A percentile compares a stretch with the other conserved stretches of the same genome.
Evolutionary conservation across 192 early-diverging fungal species (phyloP).

Genomic region (Ramicandelaber brevisporus): DNA sequence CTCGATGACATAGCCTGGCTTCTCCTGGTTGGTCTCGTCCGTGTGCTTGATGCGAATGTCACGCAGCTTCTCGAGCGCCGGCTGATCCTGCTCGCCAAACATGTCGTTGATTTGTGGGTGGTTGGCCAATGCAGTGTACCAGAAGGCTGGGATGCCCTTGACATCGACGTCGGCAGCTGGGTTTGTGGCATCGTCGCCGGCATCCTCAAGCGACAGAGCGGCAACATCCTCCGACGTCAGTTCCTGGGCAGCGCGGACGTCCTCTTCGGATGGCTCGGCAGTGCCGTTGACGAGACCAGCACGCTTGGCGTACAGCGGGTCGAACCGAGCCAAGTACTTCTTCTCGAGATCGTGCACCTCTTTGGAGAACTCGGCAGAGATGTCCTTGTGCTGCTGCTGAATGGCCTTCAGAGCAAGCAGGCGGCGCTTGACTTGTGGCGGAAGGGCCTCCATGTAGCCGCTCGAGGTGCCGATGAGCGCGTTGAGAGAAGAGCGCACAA

Average conservation of each 20-base stretch:
- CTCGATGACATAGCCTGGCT: conserved; percentile 84
- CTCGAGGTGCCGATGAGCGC: conserved; percentile 54
- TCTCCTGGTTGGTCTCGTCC: conserved; percentile 25
- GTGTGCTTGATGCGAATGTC: conserved; percentile 76
- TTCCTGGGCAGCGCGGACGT: conserved; percentile 36
- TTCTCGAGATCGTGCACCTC: conserved; percentile 90
- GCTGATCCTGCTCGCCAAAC: conserved; percentile 82
- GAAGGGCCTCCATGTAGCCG: conserved; percentile 43
- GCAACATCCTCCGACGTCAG: conserved; percentile 23
- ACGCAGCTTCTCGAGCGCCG: conserved; percentile 59
- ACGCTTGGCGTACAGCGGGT: conserved; percentile 81
- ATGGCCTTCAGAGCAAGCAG: conserved; percentile 67
- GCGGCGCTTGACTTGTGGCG: conserved; percentile 55
- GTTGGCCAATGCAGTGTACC: conserved; percentile 82
- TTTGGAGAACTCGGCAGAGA: conserved; percentile 75
- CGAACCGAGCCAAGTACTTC: conserved; percentile 69
- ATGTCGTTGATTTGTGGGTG: conserved; percentile 49
- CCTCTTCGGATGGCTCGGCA: conserved; percentile 75
- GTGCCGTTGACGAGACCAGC: conserved; percentile 46
- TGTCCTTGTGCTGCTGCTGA: conserved; percentile 60
- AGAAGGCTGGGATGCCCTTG: conserved; percentile 82
- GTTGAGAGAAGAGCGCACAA: conserved; percentile 52
- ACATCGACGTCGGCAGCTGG: conserved; percentile 20
- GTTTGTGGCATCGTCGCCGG: conserved; percentile 11
- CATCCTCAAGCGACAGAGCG: conserved; percentile 13